A percentile compares a stretch with the other conserved stretches of the same genome.
Evolutionary conservation across 352 stramenopile genomes (phyloP).

Genomic region (Phytophthora agathidicida): DNA sequence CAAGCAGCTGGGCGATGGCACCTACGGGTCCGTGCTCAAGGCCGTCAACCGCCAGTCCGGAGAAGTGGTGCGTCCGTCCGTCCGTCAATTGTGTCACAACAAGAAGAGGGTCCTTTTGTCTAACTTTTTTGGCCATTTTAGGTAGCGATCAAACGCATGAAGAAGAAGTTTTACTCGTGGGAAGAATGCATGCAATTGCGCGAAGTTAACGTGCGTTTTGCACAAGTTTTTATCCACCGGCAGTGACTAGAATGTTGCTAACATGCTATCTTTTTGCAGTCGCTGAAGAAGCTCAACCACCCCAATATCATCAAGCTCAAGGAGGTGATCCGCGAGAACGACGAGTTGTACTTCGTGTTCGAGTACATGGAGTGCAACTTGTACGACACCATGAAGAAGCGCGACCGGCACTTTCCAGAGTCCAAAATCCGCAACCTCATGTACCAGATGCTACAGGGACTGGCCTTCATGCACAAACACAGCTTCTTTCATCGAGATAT

Average conservation of each 20-base stretch:
- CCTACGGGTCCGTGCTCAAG: constrained; percentile 96
- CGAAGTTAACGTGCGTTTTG: constrained; percentile 93
- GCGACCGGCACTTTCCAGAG: constrained; percentile 90
- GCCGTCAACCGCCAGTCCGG: constrained; percentile 93
- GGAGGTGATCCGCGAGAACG: constrained; percentile 98
- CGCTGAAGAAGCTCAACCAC: constrained; percentile 95
- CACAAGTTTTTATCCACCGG: not conserved
- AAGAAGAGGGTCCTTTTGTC: too few species aligned
- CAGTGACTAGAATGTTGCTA: not conserved
- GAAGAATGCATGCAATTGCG: constrained; percentile 97
- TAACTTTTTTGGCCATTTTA: constrained; percentile 26
- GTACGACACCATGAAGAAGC: constrained; percentile 97
- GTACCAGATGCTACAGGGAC: constrained; percentile 96
- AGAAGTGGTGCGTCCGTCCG: constrained; percentile 79
- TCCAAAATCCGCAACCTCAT: constrained; percentile 97
- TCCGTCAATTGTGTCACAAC: too few species aligned
- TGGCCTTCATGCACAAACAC: constrained; percentile 98
- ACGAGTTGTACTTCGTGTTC: constrained; percentile 98
- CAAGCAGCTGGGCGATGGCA: constrained; percentile 95
- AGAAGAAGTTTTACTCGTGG: constrained; percentile 97
- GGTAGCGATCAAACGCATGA: constrained; percentile 98
- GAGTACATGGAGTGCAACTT: constrained; percentile 99
- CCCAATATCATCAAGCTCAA: constrained; percentile 98
- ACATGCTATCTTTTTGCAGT: constrained; percentile 48
- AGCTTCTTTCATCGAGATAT: constrained; percentile 99